phyloP scores from a whole-genome alignment of 2,329 filamentous ascomycete species.

The Fusarium floridanum region DNA sequence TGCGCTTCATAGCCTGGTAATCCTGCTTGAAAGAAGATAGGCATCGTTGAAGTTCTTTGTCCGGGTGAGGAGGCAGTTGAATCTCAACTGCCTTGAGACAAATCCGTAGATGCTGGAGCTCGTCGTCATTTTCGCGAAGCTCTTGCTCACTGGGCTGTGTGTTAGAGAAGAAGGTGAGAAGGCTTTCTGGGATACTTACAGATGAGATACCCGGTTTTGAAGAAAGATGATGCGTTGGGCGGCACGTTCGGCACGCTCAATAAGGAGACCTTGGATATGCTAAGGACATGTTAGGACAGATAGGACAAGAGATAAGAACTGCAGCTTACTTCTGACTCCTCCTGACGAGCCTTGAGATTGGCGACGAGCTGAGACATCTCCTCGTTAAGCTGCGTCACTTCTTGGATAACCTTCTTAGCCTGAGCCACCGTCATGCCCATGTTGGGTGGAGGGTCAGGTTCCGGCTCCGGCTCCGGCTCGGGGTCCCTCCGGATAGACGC shows the following conservation, averaged over 20 bases:
- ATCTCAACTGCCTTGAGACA: conserved; percentile 73
- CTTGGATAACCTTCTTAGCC: conserved; percentile 54
- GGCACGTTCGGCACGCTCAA: conserved; percentile 69
- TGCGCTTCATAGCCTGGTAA: conserved; percentile 64
- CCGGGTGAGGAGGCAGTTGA: conserved; percentile 64
- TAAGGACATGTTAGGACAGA: conserved; percentile 49
- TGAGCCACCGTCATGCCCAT: conserved; percentile 51
- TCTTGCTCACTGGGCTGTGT: conserved; percentile 63
- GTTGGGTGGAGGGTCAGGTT: conserved; percentile 46
- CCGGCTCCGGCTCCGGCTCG: conserved; percentile 45
- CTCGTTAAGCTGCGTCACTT: conserved; percentile 59
- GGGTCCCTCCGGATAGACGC: conserved; percentile 50
- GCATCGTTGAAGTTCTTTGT: conserved; percentile 69
- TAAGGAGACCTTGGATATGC: conserved; percentile 73
- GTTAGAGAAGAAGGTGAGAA: conserved; percentile 14
- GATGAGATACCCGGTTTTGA: conserved; percentile 68
- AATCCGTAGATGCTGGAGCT: conserved; percentile 72
- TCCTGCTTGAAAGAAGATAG: conserved; percentile 73
- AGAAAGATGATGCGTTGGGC: conserved; percentile 71
- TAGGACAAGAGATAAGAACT: conserved; percentile 13
- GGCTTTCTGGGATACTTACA: conserved; percentile 57
- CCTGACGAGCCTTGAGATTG: conserved; percentile 66
- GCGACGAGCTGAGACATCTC: conserved; percentile 64
- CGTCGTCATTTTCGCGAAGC: conserved; percentile 68
- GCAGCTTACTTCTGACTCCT: conserved; percentile 68